Base-by-base conservation (phyloP, 2,329 filamentous ascomycete species). In the Helminthosporium solani region DNA sequence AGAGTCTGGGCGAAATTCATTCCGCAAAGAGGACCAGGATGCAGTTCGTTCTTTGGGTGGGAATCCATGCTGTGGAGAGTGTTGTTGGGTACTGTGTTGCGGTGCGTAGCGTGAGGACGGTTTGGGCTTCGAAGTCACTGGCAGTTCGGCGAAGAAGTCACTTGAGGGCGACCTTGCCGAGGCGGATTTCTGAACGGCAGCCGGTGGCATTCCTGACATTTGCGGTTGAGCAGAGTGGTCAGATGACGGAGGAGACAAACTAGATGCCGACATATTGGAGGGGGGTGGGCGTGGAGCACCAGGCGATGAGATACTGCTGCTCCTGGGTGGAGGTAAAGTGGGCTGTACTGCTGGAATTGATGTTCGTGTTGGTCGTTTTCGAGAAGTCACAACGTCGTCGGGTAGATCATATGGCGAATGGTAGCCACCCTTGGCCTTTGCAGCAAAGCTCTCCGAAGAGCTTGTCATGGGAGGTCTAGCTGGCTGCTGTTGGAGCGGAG, bases 321-420 rank as follows among this genome's bases (percentile, higher is more conserved):
- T 87, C 56, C 86, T 77, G 12, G 78, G 78, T 11, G 83, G 82
- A 28, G 78, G 73, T 12, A 78, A 76, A 31, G 73, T 63, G 5
- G 73, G 65, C 25, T 77, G 72, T 33, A 46, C 33, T 40, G 58
- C 51, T 40, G 70, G 57, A n/a, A 63, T 42, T 8, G 59, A 42
- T 34, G 51, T 45, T 20, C 59, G 44, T 20, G 63, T 58, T 31
- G 64, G 57, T 46, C 74, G 87, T 85, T 67, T 84, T 78, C 61
- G 86, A 20, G 78, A 83, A 57, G 86, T 87, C 21, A 87, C 81
- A 23, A 99, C 80, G 44, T 96, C 92, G 71, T 94, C 88, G 3
- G 94, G 94, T 16, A 99, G 77, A 72, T 99, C 95, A 61, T 96
- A 99, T 0, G 94, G 94, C 16, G 92, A 97, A 39, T 86, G 81